Evolutionary conservation across 164 flowering plant species (phyloP).

Genomic region (Cinnamomum micranthum): DNA sequence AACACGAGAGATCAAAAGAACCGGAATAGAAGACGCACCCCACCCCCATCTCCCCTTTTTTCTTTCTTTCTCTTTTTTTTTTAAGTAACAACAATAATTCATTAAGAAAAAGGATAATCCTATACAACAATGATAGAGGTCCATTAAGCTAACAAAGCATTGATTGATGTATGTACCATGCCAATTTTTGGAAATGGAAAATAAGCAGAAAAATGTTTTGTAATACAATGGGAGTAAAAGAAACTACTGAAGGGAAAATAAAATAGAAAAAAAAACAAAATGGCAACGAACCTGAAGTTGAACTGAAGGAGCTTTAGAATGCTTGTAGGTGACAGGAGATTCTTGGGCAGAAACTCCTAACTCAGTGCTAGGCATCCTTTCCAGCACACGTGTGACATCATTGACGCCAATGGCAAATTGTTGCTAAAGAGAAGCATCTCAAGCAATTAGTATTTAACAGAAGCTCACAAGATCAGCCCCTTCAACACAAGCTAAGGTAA

Average conservation of each 20-base stretch:
- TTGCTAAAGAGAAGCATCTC: constrained; percentile 37
- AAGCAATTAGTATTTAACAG: not conserved
- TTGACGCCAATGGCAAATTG: constrained; percentile 84
- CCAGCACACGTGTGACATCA: constrained; percentile 80
- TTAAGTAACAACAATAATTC: too few relatives aligned
- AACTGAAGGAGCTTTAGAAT: constrained; percentile 26
- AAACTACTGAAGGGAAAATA: not conserved
- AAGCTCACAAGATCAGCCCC: not conserved
- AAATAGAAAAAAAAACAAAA: not conserved
- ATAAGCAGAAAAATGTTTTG: not conserved
- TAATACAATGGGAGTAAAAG: not conserved
- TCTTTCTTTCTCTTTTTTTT: too few relatives aligned
- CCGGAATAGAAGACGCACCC: too few relatives aligned
- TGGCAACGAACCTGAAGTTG: constrained; percentile 50
- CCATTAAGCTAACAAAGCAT: not conserved
- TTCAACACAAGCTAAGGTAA: not conserved
- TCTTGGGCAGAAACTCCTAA: constrained; percentile 8
- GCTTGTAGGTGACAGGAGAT: constrained; percentile 7
- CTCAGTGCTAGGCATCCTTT: constrained; percentile 50
- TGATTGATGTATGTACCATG: not conserved
- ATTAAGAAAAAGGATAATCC: too few relatives aligned
- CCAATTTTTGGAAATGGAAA: not conserved
- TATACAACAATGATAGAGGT: too few relatives aligned
- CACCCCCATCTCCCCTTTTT: too few relatives aligned
- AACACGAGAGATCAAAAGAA: too few relatives aligned